Percentiles rank a stretch among this genome's conserved stretches.
phyloP scores from a whole-genome alignment of 2,329 filamentous ascomycete genomes.

The Achaetomium macrosporum region DNA sequence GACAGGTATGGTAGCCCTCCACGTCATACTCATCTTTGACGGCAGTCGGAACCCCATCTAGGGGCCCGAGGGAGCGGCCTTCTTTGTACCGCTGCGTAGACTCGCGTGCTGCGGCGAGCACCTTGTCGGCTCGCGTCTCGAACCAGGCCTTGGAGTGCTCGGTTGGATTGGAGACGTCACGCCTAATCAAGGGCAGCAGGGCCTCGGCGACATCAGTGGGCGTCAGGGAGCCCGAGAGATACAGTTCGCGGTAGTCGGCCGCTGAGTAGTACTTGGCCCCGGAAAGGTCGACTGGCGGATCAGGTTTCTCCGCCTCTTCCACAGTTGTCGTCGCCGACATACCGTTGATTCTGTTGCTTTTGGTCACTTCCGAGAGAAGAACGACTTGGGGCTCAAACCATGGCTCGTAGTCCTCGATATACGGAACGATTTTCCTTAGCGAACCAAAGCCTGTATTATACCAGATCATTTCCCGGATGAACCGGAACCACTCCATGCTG shows the following conservation, averaged over 20 bases:
- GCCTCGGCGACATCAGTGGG: conserved; percentile 41
- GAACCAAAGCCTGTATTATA: conserved; percentile 56
- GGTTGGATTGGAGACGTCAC: conserved; percentile 33
- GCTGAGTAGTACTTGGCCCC: conserved; percentile 38
- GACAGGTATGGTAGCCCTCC: conserved; percentile 62
- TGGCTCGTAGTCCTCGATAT: conserved; percentile 46
- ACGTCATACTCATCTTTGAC: conserved; percentile 75
- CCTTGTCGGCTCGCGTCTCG: conserved; percentile 36
- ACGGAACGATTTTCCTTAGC: conserved; percentile 47
- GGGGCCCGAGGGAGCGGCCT: conserved; percentile 52
- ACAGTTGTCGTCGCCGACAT: neutral
- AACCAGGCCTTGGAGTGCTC: conserved; percentile 41
- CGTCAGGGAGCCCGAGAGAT: conserved; percentile 40
- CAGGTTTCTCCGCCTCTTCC: conserved; percentile 10
- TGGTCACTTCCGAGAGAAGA: conserved; percentile 26
- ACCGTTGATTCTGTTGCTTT: neutral
- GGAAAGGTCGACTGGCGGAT: conserved; percentile 8
- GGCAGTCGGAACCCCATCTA: conserved; percentile 69
- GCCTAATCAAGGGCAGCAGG: conserved; percentile 41
- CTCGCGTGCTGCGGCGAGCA: conserved; percentile 38
- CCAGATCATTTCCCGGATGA: conserved; percentile 54
- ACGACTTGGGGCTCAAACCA: conserved; percentile 43
- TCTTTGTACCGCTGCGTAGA: conserved; percentile 45
- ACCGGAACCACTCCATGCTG: conserved; percentile 50
- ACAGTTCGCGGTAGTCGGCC: conserved; percentile 41